Evolutionary conservation across 805 yeast species (phyloP).

Genomic region (Monosporozyma unispora): DNA sequence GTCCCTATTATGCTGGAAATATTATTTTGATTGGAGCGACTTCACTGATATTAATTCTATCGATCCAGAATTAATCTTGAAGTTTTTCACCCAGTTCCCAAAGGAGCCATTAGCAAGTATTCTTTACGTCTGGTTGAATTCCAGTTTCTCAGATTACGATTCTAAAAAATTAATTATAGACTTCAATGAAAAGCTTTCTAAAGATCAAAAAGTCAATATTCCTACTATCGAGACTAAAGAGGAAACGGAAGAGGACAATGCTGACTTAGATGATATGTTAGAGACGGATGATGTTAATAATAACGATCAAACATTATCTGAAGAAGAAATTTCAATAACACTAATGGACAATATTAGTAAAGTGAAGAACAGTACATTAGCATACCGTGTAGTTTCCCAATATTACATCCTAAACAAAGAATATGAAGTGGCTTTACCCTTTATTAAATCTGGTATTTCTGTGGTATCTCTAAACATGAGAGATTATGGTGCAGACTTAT

Average conservation of each 20-base stretch:
- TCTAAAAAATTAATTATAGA: conserved; percentile 19
- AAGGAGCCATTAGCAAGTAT: conserved; percentile 53
- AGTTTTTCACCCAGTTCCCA: conserved; percentile 49
- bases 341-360: conserved; percentile 44
- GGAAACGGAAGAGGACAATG: conserved; percentile 14
- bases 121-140: conserved; percentile 52
- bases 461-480: conserved; percentile 41
- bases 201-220: conserved; percentile 5
- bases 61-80: conserved; percentile 38
- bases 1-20: conserved; percentile 59
- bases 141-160: conserved; percentile 61
- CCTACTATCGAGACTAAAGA: conserved; percentile 9
- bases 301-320: conserved; percentile 14
- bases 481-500: conserved; percentile 39
- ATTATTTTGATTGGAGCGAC: conserved; percentile 70
- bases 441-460: conserved; percentile 52
- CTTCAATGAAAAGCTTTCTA: conserved; percentile 2
- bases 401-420: conserved; percentile 53
- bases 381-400: conserved; percentile 54
- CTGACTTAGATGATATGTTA: conserved; percentile 18
- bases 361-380: conserved; percentile 43
- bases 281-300: conserved; percentile 19
- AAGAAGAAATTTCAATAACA: conserved; percentile 42
- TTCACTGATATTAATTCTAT: conserved; percentile 39
- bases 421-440: conserved; percentile 52